phyloP scores from a whole-genome alignment of 495 filamentous ascomycete species.

The Rhypophila decipiens region DNA sequence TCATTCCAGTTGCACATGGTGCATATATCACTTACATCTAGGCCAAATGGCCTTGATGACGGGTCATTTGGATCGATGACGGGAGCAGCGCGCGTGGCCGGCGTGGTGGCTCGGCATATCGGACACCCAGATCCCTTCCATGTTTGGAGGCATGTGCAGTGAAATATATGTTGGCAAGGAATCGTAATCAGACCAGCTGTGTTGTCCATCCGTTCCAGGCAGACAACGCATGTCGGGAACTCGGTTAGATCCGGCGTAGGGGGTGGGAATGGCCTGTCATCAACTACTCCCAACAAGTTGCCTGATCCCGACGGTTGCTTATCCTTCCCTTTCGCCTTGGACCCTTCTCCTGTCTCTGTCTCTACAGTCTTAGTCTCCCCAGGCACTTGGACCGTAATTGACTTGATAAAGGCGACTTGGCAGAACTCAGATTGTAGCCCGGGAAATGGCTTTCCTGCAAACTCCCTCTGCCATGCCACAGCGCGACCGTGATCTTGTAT shows the following conservation, averaged over 20 bases:
- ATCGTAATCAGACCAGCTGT: conserved; percentile 92
- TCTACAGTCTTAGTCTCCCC: conserved; percentile 37
- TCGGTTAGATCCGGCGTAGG: conserved; percentile 87
- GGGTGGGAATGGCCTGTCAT: conserved; percentile 86
- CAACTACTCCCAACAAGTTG: conserved; percentile 50
- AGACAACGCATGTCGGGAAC: conserved; percentile 93
- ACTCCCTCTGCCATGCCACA: conserved; percentile 72
- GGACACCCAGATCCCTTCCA: conserved; percentile 94
- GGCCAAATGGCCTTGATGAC: conserved; percentile 45
- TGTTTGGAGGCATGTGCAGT: conserved; percentile 93
- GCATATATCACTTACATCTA: conserved; percentile 49
- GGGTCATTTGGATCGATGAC: conserved; percentile 32
- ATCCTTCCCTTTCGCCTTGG: conserved; percentile 59
- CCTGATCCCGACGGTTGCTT: conserved; percentile 39
- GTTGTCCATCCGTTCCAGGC: conserved; percentile 96
- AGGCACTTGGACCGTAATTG: conserved; percentile 59
- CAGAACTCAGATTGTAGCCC: conserved; percentile 95
- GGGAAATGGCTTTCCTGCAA: conserved; percentile 94
- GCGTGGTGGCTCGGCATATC: conserved; percentile 81
- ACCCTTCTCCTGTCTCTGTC: conserved; percentile 59
- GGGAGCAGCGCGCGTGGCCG: conserved; percentile 21
- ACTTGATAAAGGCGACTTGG: conserved; percentile 92
- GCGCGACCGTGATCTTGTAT: conserved; percentile 72
- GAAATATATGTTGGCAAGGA: conserved; percentile 95
- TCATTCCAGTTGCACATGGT: conserved; percentile 64